Conservation (phyloP, 2,329 filamentous ascomycete species). For the Monosporascus sp. region DNA sequence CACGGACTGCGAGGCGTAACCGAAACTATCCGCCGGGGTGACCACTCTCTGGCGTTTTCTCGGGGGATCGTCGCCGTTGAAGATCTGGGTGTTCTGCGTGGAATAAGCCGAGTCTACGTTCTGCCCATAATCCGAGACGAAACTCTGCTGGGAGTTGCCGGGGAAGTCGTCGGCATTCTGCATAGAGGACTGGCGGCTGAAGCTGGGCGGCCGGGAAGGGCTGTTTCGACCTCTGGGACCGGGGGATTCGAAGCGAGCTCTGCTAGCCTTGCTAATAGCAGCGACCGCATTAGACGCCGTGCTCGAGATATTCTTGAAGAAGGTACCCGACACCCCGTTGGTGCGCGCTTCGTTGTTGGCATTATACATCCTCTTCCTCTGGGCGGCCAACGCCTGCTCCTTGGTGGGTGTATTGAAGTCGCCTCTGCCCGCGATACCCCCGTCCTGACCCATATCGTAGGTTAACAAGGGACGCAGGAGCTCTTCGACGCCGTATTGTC, state of each 20-base stretch:
- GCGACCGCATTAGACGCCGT: constrained; percentile 91
- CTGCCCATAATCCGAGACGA: constrained; percentile 70
- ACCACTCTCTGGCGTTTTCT: constrained; percentile 68
- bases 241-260: constrained; percentile 88
- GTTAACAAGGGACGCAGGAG: constrained; percentile 68
- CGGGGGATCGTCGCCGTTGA: constrained; percentile 67
- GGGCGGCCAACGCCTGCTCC: constrained; percentile 96
- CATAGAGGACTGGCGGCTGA: constrained; percentile 66
- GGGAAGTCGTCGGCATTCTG: constrained; percentile 65
- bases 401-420: constrained; percentile 93
- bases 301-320: constrained; percentile 94
- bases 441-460: constrained; percentile 75
- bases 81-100: constrained; percentile 47
- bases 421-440: constrained; percentile 64
- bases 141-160: constrained; percentile 78
- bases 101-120: constrained; percentile 66
- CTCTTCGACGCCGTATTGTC: constrained; percentile 73
- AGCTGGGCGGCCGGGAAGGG: constrained; percentile 61
- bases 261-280: constrained; percentile 96
- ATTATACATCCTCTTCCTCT: constrained; percentile 88
- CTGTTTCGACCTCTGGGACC: constrained; percentile 62
- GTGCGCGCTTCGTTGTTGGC: constrained; percentile 62
- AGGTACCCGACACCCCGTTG: constrained; percentile 71
- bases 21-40: constrained; percentile 54
- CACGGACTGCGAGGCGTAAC: constrained; percentile 42